phyloP scores from a whole-genome alignment of 129 eudicot species.

The Escallonia rubra region DNA sequence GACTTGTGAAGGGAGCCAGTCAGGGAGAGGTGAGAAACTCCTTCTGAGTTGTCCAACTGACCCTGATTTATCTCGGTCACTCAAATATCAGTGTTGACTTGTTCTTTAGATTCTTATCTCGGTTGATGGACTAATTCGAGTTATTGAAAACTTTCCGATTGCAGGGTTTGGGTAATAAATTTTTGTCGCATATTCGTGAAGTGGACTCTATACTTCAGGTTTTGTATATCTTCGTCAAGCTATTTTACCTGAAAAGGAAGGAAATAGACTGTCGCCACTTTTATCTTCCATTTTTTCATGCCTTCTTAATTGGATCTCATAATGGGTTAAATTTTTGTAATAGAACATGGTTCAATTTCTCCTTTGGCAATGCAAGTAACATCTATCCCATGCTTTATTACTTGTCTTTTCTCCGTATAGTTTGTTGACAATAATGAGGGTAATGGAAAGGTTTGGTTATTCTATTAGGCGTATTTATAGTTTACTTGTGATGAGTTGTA shows the following conservation, averaged over 20 bases:
- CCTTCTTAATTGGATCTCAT: neutral
- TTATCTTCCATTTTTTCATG: neutral
- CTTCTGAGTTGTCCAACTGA: neutral
- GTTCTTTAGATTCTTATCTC: neutral
- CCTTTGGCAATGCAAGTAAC: too few relatives aligned
- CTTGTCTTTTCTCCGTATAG: too few relatives aligned
- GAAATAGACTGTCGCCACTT: too few relatives aligned
- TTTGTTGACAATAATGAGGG: too few relatives aligned
- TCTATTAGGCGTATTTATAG: too few relatives aligned
- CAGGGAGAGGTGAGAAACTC: constrained; percentile 79
- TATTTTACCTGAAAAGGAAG: neutral
- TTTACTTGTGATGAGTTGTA: too few relatives aligned
- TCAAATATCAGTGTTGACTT: neutral
- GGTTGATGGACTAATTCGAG: neutral
- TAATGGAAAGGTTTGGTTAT: too few relatives aligned
- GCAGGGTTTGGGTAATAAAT: constrained; percentile 96
- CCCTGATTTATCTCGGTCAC: neutral
- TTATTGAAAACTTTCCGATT: neutral
- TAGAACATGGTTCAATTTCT: too few relatives aligned
- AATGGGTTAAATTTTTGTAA: too few relatives aligned
- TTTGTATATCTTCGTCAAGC: constrained; percentile 1
- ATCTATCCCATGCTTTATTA: too few relatives aligned
- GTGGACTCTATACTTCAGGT: constrained; percentile 99
- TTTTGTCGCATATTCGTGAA: constrained; percentile 95
- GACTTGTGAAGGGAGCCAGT: constrained; percentile 98